Percentiles rank a stretch among this genome's conserved stretches.
Conservation (phyloP, 208 protist genomes). For the Crithidia fasciculata region DNA sequence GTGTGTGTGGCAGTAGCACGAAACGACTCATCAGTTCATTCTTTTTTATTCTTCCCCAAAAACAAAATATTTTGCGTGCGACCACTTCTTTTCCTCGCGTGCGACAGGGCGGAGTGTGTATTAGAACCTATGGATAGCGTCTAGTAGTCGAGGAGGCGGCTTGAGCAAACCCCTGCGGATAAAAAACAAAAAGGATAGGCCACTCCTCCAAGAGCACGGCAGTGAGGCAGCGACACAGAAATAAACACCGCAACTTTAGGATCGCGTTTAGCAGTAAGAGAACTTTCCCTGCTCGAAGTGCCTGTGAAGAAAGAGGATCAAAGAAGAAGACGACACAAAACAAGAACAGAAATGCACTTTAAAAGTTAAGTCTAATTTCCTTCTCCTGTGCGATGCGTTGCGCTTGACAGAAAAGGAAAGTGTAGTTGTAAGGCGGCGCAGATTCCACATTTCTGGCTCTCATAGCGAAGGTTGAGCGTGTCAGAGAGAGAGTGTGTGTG, state of each 20-base stretch:
- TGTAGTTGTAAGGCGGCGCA: too few species aligned
- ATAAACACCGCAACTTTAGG: background rate
- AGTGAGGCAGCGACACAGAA: background rate
- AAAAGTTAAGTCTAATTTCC: too few species aligned
- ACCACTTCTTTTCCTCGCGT: too few species aligned
- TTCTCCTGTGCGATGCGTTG: too few species aligned
- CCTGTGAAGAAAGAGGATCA: background rate
- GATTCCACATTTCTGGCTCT: too few species aligned
- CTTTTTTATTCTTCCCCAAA: slow-evolving; percentile 5
- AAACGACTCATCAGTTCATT: background rate
- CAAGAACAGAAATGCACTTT: background rate
- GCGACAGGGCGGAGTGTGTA: background rate
- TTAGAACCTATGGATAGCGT: slow-evolving; percentile 26
- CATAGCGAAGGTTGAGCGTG: too few species aligned
- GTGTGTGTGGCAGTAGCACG: slow-evolving; percentile 7
- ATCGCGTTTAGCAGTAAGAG: background rate
- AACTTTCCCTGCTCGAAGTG: background rate
- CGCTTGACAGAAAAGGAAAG: too few species aligned
- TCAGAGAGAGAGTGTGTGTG: too few species aligned
- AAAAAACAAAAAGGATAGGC: background rate
- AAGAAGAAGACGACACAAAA: background rate
- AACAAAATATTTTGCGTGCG: background rate
- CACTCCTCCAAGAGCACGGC: too few species aligned
- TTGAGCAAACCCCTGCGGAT: background rate
- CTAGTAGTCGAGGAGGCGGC: slow-evolving; percentile 21